Conservation (phyloP, 805 yeast genomes). For the Metschnikowia shivogae region DNA sequence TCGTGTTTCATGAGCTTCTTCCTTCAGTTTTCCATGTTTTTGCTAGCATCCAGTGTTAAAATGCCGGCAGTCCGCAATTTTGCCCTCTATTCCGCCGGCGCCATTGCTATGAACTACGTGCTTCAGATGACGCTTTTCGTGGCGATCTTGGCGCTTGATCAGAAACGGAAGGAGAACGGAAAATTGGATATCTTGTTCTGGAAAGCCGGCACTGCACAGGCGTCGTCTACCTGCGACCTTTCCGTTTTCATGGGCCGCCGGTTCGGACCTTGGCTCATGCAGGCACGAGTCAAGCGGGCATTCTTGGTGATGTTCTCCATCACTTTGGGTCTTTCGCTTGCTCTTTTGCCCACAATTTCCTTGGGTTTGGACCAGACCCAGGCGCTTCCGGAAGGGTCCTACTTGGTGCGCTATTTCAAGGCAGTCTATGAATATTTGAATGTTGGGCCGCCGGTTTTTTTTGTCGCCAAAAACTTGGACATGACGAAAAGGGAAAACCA, state of each 20-base stretch:
- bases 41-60: conserved; percentile 71
- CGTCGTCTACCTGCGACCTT: conserved; percentile 21
- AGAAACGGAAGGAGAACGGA: conserved; percentile 52
- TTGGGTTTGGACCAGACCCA: conserved; percentile 86
- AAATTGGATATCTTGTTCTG: conserved; percentile 64
- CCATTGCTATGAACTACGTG: conserved; percentile 69
- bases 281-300: conserved; percentile 41
- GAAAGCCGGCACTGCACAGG: conserved; percentile 8
- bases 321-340: conserved; percentile 66
- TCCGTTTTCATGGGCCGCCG: conserved; percentile 37
- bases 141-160: conserved; percentile 66
- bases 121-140: conserved; percentile 82
- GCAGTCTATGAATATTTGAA: conserved; percentile 69
- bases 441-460: conserved; percentile 90
- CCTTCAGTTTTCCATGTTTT: conserved; percentile 76
- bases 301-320: conserved; percentile 52
- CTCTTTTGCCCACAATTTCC: conserved; percentile 62
- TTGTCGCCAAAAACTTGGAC: conserved; percentile 69
- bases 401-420: conserved; percentile 73
- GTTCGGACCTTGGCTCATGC: conserved; percentile 60
- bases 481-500: conserved; percentile 61
- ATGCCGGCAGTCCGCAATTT: conserved; percentile 97
- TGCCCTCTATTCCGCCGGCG: conserved; percentile 86
- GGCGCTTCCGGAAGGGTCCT: conserved; percentile 82
- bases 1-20: conserved; percentile 74